Base-by-base conservation (phyloP, 2,329 filamentous ascomycete species). In the Sclerotinia minor region DNA sequence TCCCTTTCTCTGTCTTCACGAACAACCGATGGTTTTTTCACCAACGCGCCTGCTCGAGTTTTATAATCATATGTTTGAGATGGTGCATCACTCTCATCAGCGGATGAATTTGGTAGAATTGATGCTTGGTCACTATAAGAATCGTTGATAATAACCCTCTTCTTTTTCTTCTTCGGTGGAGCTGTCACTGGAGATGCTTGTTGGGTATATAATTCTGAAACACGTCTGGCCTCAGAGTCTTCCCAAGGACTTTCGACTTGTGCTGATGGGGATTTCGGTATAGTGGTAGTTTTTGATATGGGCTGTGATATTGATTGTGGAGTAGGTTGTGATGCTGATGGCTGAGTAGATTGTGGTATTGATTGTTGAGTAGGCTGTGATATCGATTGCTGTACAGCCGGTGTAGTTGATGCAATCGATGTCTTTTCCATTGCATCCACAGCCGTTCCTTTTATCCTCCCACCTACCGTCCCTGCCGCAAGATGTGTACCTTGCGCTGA, bases 401-500 rank as follows among this genome's bases (percentile, higher is more conserved):
- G 65, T 67, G 71, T 61, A 69, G 72, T 21, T 3, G 32, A 21
- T 45, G 35, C 17, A 29, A 54, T 53, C 24, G 65, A 32, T 54
- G 24, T 24, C 19, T 24, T 41, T 54, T 45, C 41, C 73, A 74
- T 70, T 15, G 70, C 71, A 69, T 81, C 79, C 6, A 86, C 77
- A 8, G 81, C 80, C 3, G 83, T 81, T 4, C 82, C 85, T 67
- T 78, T 83, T 2, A 82, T 78, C 72, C 83, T 79, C 69, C 83
- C 82, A 15, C 81, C 80, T 73, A 88, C 79, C 13, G 83, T 85
- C 17, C 85, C 87, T 68, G 84, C 74, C 5, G 79, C 75, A 24
- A 83, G 73, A 69, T 80, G 78, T 35, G 77, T 76, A 29, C 81
- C 81, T 19, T 76, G 76, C 4, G 77, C 71, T 64, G 72, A 70